phyloP scores from a whole-genome alignment of 2,329 filamentous ascomycete species.

The Setomelanomma holmii region DNA sequence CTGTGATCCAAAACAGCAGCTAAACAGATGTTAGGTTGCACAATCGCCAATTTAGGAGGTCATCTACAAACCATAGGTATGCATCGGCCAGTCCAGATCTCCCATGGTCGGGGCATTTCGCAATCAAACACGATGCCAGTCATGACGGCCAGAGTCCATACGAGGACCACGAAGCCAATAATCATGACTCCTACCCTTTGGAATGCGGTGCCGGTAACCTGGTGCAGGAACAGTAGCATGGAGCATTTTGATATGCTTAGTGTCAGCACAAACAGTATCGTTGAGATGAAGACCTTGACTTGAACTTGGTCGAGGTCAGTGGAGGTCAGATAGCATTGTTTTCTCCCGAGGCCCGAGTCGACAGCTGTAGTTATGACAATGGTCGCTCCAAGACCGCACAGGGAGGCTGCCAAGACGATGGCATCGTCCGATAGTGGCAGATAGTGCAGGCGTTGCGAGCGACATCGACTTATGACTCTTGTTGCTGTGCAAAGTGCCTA shows the following conservation, averaged over 20 bases:
- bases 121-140: slow-evolving; percentile 32
- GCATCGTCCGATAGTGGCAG: slow-evolving; percentile 26
- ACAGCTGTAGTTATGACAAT: slow-evolving; percentile 30
- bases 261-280: slow-evolving; percentile 29
- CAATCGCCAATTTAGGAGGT: no score
- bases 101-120: slow-evolving; percentile 33
- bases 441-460: slow-evolving; percentile 13
- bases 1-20: slow-evolving; percentile 30
- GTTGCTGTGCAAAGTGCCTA: slow-evolving; percentile 27
- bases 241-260: slow-evolving; percentile 34
- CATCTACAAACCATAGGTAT: slow-evolving; percentile 25
- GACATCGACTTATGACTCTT: slow-evolving; percentile 25
- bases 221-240: slow-evolving; percentile 26
- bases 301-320: slow-evolving; percentile 17
- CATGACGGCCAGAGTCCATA: slow-evolving; percentile 29
- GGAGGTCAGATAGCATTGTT: slow-evolving; percentile 15
- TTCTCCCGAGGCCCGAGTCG: slow-evolving; percentile 26
- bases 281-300: slow-evolving; percentile 29
- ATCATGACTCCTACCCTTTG: slow-evolving; percentile 19
- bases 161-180: slow-evolving; percentile 18
- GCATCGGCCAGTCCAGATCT: slow-evolving; percentile 28
- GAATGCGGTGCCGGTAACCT: slow-evolving; percentile 17
- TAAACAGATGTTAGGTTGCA: slow-evolving; percentile 3
- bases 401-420: slow-evolving; percentile 23
- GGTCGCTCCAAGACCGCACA: slow-evolving; percentile 32